phyloP scores from a whole-genome alignment of 2,329 filamentous ascomycete species.

The Colletotrichum ledebouriae region DNA sequence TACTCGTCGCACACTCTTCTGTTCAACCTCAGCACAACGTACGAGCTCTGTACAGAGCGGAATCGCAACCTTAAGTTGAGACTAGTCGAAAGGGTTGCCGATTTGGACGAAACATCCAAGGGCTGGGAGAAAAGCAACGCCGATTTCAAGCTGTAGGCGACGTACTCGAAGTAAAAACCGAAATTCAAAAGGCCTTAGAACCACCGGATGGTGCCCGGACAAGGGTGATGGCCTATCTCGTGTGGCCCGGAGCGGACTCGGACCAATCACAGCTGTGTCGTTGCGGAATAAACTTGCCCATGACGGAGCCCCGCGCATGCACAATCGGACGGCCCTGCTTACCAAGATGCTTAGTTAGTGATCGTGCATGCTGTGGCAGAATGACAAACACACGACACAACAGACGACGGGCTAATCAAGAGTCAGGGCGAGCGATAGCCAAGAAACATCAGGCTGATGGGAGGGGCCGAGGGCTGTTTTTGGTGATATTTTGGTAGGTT shows the following conservation, averaged over 20 bases:
- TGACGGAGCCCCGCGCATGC: conserved; percentile 23
- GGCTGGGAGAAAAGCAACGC: conserved; percentile 80
- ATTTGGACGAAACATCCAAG: conserved; percentile 64
- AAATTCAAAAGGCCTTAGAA: not conserved
- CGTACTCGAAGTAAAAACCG: not conserved
- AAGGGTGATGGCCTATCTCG: conserved; percentile 1
- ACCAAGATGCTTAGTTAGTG: conserved; percentile 42
- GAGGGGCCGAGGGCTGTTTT: not conserved
- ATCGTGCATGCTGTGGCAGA: conserved; percentile 35
- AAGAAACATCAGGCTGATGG: conserved; percentile 18
- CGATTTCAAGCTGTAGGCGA: conserved; percentile 79
- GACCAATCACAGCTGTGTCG: conserved; percentile 16
- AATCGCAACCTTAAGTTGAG: conserved; percentile 77
- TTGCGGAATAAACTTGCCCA: conserved; percentile 29
- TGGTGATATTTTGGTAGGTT: not conserved
- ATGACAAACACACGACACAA: conserved; percentile 41
- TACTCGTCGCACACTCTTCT: conserved; percentile 82
- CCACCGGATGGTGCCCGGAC: not conserved
- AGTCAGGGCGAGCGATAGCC: not conserved
- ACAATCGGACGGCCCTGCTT: conserved; percentile 27
- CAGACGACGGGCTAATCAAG: conserved; percentile 28
- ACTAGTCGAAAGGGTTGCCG: conserved; percentile 78
- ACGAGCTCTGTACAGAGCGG: conserved; percentile 89
- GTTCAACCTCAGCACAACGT: conserved; percentile 92
- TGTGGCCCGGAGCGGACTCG: conserved; percentile 10